A percentile compares a stretch with the other conserved stretches of the same genome.
Evolutionary conservation across 495 filamentous ascomycete species (phyloP).

Genomic region (Glarea lozoyensis): DNA sequence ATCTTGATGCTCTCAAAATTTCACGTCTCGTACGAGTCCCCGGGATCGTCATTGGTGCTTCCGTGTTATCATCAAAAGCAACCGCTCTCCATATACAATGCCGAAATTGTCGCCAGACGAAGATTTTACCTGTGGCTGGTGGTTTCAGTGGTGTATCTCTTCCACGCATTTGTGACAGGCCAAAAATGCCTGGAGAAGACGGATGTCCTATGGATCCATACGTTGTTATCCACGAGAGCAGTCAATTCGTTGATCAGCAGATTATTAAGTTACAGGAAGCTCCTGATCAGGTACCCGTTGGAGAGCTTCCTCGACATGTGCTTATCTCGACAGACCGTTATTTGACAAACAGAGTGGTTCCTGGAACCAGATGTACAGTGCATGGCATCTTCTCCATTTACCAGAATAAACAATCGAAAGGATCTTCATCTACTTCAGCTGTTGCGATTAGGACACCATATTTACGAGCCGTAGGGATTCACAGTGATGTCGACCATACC

Average conservation of each 20-base stretch:
- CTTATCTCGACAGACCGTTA: constrained; percentile 93
- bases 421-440: constrained; percentile 57
- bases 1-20: constrained; percentile 86
- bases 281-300: constrained; percentile 95
- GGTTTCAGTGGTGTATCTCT: constrained; percentile 83
- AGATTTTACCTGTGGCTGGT: constrained; percentile 63
- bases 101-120: constrained; percentile 69
- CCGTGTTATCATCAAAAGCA: constrained; percentile 91
- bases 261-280: constrained; percentile 98
- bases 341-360: constrained; percentile 90
- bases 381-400: constrained; percentile 99
- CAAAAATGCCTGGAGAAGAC: constrained; percentile 37
- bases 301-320: constrained; percentile 91
- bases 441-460: constrained; percentile 96
- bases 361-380: constrained; percentile 86
- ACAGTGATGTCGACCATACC: constrained; percentile 80
- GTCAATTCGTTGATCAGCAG: constrained; percentile 94
- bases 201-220: constrained; percentile 91
- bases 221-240: constrained; percentile 89
- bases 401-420: constrained; percentile 79
- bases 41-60: constrained; percentile 96
- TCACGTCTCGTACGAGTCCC: constrained; percentile 93
- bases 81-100: constrained; percentile 82
- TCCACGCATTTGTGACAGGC: constrained; percentile 62
- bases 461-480: constrained; percentile 87